Evolutionary conservation across 805 yeast genomes (phyloP).

Genomic region (Wickerhamiella occidentalis): DNA sequence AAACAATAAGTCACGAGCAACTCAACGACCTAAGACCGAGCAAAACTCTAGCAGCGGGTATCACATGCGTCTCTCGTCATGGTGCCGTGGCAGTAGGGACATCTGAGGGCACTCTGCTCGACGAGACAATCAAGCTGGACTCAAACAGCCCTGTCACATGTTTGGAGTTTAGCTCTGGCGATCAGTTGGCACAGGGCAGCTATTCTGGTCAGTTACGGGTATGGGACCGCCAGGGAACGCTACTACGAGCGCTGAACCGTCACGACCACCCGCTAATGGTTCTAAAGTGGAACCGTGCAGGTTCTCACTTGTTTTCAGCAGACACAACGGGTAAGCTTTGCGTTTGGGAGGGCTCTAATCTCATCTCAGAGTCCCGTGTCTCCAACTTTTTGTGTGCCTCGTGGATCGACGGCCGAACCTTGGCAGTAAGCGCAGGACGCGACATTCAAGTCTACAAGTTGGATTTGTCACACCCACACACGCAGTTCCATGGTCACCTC

Average conservation of each 20-base stretch:
- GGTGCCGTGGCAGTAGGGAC: conserved; percentile 12
- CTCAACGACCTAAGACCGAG: conserved; percentile 1
- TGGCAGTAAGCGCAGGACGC: conserved; percentile 51
- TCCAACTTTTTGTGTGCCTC: conserved; percentile 24
- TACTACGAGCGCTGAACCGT: conserved; percentile 40
- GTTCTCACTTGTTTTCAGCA: conserved; percentile 43
- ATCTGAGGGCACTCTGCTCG: conserved; percentile 9
- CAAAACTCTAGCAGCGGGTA: not conserved
- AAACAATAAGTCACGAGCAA: conserved; percentile 12
- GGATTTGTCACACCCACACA: conserved; percentile 37
- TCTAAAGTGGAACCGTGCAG: conserved; percentile 49
- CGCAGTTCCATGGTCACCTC: conserved; percentile 52
- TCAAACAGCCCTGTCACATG: conserved; percentile 11
- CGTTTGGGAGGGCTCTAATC: conserved; percentile 52
- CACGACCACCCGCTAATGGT: conserved; percentile 44
- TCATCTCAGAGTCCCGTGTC: conserved; percentile 13
- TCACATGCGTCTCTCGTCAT: not conserved
- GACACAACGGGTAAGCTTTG: conserved; percentile 45
- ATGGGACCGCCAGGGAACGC: conserved; percentile 64
- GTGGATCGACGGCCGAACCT: conserved; percentile 61
- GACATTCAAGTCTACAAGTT: conserved; percentile 45
- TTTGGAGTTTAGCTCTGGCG: conserved; percentile 15
- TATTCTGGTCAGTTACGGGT: conserved; percentile 61
- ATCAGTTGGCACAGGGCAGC: conserved; percentile 48
- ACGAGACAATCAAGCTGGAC: conserved; percentile 1